Base-by-base conservation (phyloP, 208 protist species). In the Leishmania major region DNA sequence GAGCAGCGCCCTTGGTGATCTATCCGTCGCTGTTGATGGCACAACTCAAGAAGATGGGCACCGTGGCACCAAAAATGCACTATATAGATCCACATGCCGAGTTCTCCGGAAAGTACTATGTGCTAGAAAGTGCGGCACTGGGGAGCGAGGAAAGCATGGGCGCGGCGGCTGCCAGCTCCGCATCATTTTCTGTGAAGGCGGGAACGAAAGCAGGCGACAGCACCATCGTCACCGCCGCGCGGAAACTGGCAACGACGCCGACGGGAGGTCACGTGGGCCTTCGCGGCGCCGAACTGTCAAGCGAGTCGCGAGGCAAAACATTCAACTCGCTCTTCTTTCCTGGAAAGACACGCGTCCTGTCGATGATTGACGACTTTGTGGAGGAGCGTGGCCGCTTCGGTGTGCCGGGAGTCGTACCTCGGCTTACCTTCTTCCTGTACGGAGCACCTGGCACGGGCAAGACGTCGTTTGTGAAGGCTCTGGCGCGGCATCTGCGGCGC, bases 401-500 rank as follows among this genome's bases (percentile, higher is more conserved):
- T 17, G 78, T 95, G 6, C 90, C 92, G 0, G 93, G 92, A 1
- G 88, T 92, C n/a, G 80, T 89, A 43, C 84, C 94, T 47, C 88
- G 92, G 51, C 84, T 98, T 2, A 90, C 88, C 47, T 86, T 98
- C 47, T 92, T 98, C 28, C 80, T 99, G 28, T 79, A 98, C 89
- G 97, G 97, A 10, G 90, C 96, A 35, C 97, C 98, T 17, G 98
- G 98, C 0, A 99, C 98, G 11, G 97, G 94, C 40, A 99, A 99
- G 86, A 99, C 97, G 22, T 95, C 91, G 47, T 85, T 97, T 60
- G 91, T 98, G 35, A 96, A 96, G 76, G 91, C 92, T 8, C 88
- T 98, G 31, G 97, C 97, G n/a, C 73, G 77, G 8, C 81, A 94
- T 75, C 84, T 96, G 59, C 70, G 79, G 47, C 93, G 96, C 15